A percentile compares a stretch with the other conserved stretches of the same genome.
phyloP scores from a whole-genome alignment of 2,329 filamentous ascomycete species.

The Paraphoma chrysanthemicola region DNA sequence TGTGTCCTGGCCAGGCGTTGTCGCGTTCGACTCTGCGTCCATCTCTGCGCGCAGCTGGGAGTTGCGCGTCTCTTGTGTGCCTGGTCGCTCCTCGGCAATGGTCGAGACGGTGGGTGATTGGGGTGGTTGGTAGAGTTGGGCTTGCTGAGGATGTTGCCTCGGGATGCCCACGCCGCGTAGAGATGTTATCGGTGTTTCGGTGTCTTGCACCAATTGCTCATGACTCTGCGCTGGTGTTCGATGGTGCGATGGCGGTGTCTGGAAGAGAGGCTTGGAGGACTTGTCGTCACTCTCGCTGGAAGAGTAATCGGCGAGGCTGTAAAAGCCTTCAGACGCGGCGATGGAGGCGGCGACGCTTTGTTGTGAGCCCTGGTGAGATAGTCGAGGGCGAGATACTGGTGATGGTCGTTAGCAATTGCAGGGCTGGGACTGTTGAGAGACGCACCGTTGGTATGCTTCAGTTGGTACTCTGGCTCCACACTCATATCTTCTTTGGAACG shows the following conservation, averaged over 20 bases:
- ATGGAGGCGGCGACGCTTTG: slow-evolving; percentile 58
- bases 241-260: slow-evolving; percentile 44
- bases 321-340: slow-evolving; percentile 59
- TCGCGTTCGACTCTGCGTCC: slow-evolving; percentile 44
- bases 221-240: slow-evolving; percentile 45
- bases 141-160: slow-evolving; percentile 31
- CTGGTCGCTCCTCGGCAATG: slow-evolving; percentile 41
- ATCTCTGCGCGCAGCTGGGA: slow-evolving; percentile 30
- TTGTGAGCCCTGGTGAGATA: slow-evolving; percentile 51
- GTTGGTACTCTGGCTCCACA: slow-evolving; percentile 45
- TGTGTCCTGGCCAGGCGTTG: slow-evolving; percentile 76
- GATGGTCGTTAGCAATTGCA: slow-evolving; percentile 19
- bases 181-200: slow-evolving; percentile 39
- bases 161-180: slow-evolving; percentile 42
- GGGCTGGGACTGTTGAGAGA: slow-evolving; percentile 3
- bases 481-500: slow-evolving; percentile 43
- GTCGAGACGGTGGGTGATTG: slow-evolving; percentile 40
- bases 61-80: slow-evolving; percentile 30
- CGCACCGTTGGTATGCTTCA: slow-evolving; percentile 52
- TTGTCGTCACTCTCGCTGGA: slow-evolving; percentile 48
- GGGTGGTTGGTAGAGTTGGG: slow-evolving; percentile 22
- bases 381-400: slow-evolving; percentile 49
- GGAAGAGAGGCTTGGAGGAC: slow-evolving; percentile 29
- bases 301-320: slow-evolving; percentile 52
- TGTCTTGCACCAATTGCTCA: slow-evolving; percentile 42